phyloP scores from a whole-genome alignment of 176 grass and related monocot genomes.

The Musa beccarii region DNA sequence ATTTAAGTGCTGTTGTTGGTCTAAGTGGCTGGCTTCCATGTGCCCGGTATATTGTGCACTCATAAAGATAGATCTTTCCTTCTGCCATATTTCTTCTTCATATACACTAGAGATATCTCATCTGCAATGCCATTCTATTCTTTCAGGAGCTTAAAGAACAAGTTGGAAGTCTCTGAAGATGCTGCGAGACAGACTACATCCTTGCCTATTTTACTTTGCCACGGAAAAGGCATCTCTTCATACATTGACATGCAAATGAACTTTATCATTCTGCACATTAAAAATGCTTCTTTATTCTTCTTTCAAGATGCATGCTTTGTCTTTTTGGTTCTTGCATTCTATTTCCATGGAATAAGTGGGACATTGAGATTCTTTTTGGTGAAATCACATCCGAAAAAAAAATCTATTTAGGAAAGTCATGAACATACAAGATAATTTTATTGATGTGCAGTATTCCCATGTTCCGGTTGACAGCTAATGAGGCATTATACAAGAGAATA shows the following conservation, averaged over 20 bases:
- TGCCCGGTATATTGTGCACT: conserved; percentile 46
- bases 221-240: conserved; percentile 57
- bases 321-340: too few relatives aligned
- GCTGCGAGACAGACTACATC: conserved; percentile 61
- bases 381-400: too few relatives aligned
- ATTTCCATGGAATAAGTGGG: background rate
- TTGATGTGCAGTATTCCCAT: too few relatives aligned
- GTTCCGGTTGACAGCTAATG: too few relatives aligned
- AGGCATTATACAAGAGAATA: too few relatives aligned
- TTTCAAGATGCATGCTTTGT: background rate
- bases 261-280: background rate
- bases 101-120: background rate
- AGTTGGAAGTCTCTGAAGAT: conserved; percentile 63
- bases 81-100: background rate
- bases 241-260: background rate
- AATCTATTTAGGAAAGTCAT: too few relatives aligned
- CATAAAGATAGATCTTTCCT: conserved; percentile 4
- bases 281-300: background rate
- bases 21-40: conserved; percentile 94
- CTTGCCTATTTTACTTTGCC: conserved; percentile 77
- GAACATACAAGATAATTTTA: too few relatives aligned
- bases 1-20: conserved; percentile 55
- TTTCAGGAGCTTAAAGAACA: conserved; percentile 66
- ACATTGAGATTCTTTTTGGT: background rate
- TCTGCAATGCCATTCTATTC: background rate